Evolutionary conservation across 2,329 filamentous ascomycete genomes (phyloP).

Genomic region (Plectosphaerella plurivora): DNA sequence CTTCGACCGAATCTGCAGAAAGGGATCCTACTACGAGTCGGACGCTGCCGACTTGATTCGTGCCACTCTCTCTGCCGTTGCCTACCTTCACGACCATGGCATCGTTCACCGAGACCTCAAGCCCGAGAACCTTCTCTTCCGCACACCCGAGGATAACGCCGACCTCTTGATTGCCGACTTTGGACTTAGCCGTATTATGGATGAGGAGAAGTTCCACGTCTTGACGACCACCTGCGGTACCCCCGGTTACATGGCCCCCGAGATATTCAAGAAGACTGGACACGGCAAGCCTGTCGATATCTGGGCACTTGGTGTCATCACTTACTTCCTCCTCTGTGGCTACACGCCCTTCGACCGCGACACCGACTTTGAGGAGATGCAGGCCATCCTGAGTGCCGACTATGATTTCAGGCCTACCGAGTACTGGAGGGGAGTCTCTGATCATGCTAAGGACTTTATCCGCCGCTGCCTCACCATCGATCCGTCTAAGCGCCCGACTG

Average conservation of each 20-base stretch:
- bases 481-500: conserved; percentile 80
- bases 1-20: conserved; percentile 97
- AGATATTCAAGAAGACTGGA: conserved; percentile 98
- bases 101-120: conserved; percentile 98
- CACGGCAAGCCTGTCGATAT: conserved; percentile 98
- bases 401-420: conserved; percentile 92
- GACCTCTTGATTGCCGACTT: conserved; percentile 97
- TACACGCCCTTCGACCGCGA: conserved; percentile 98
- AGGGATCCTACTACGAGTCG: conserved; percentile 97
- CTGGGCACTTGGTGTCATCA: conserved; percentile 98
- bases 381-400: conserved; percentile 93
- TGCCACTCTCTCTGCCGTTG: conserved; percentile 92
- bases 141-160: conserved; percentile 95
- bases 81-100: conserved; percentile 96
- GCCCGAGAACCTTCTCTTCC: conserved; percentile 93
- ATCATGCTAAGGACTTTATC: conserved; percentile 87
- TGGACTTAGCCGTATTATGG: conserved; percentile 94
- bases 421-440: conserved; percentile 93
- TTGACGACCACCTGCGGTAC: conserved; percentile 97
- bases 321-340: conserved; percentile 95
- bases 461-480: conserved; percentile 87
- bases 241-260: conserved; percentile 97
- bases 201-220: conserved; percentile 97
- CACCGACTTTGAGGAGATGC: conserved; percentile 98
- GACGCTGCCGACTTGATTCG: conserved; percentile 94